phyloP scores from a whole-genome alignment of 1,139 yeast genomes.

The Blastobotrys niveus region DNA sequence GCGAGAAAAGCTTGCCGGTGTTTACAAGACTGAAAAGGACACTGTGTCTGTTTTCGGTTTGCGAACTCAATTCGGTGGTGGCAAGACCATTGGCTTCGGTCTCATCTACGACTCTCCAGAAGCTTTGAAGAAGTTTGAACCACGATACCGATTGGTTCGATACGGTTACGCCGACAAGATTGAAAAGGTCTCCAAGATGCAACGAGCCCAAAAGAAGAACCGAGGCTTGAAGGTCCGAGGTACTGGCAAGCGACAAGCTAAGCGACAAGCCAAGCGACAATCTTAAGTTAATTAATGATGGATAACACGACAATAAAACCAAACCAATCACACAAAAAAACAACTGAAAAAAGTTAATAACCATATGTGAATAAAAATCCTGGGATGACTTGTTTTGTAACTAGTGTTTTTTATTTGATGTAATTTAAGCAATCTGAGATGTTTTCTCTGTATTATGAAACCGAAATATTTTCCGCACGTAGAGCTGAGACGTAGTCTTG shows the following conservation, averaged over 20 bases:
- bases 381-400: too few species aligned
- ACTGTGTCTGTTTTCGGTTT: constrained; percentile 98
- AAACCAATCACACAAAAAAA: too few species aligned
- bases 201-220: constrained; percentile 99
- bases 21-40: constrained; percentile 98
- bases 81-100: constrained; percentile 99
- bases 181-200: constrained; percentile 99
- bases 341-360: too few species aligned
- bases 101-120: constrained; percentile 97
- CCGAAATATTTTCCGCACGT: too few species aligned
- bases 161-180: constrained; percentile 94
- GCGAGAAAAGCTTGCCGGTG: constrained; percentile 93
- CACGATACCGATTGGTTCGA: constrained; percentile 99
- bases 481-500: too few species aligned
- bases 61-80: constrained; percentile 99
- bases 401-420: too few species aligned
- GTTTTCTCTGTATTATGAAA: too few species aligned
- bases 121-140: constrained; percentile 98
- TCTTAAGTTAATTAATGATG: not conserved
- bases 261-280: constrained; percentile 35
- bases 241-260: constrained; percentile 94
- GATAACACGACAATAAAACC: too few species aligned
- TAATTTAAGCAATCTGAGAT: too few species aligned
- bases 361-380: too few species aligned
- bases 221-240: constrained; percentile 99